phyloP scores from a whole-genome alignment of 306 rosid genomes.

The Ziziphus jujuba region DNA sequence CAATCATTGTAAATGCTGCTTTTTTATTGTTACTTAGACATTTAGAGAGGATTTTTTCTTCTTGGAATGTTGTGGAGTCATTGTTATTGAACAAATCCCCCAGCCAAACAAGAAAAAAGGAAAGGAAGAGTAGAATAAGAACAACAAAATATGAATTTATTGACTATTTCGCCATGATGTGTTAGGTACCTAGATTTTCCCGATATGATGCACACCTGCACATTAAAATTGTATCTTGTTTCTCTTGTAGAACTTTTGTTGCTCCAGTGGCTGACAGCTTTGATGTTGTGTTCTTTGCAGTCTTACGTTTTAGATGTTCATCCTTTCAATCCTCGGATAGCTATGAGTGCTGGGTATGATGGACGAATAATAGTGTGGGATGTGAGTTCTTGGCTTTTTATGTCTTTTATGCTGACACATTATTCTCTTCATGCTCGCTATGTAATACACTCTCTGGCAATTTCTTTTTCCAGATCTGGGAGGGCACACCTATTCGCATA shows the following conservation, averaged over 20 bases:
- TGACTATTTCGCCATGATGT: too few species aligned
- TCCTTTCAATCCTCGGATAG: conserved; percentile 95
- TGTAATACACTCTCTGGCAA: conserved; percentile 27
- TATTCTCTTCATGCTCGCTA: conserved; percentile 18
- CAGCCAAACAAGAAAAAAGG: neutral
- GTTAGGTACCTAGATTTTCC: too few species aligned
- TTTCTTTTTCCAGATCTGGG: conserved; percentile 75
- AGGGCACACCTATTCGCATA: conserved; percentile 71
- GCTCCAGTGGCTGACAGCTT: conserved; percentile 31
- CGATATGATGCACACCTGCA: too few species aligned
- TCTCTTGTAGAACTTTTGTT: conserved; percentile 9
- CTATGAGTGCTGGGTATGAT: conserved; percentile 98
- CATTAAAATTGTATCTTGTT: conserved; percentile 13
- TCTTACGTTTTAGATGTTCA: conserved; percentile 94
- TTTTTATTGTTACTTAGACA: neutral
- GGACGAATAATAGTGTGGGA: conserved; percentile 90
- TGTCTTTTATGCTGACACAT: conserved; percentile 17
- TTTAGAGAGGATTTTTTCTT: neutral
- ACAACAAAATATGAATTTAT: too few species aligned
- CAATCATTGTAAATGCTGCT: neutral
- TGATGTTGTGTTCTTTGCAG: conserved; percentile 49
- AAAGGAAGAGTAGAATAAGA: too few species aligned
- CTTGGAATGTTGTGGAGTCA: neutral
- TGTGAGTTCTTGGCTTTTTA: conserved; percentile 52
- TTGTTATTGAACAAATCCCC: neutral